phyloP scores from a whole-genome alignment of 441 rosid species.

The Lepidium campestre region DNA sequence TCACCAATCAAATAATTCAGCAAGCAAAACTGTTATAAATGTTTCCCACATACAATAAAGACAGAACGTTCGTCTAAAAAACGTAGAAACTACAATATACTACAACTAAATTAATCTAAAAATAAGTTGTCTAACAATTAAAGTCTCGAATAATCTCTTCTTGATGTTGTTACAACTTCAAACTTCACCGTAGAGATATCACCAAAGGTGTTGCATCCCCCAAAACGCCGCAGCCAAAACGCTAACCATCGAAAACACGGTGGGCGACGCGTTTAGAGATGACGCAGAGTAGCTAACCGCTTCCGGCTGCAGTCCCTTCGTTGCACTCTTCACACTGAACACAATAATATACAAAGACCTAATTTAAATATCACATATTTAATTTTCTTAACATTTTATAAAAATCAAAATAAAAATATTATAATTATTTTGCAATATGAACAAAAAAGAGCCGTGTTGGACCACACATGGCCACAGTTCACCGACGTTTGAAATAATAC shows the following conservation, averaged over 20 bases:
- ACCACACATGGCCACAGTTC: conserved; percentile 18
- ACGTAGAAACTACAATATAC: background rate
- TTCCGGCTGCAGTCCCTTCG: conserved; percentile 17
- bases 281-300: conserved; percentile 26
- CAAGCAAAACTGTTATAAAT: background rate
- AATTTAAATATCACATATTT: background rate
- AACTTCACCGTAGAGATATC: background rate
- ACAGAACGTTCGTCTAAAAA: conserved; percentile 11
- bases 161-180: background rate
- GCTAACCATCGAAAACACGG: background rate
- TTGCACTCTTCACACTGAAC: conserved; percentile 27
- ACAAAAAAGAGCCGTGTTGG: conserved; percentile 25
- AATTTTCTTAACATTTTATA: background rate
- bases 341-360: too few relatives aligned
- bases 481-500: conserved; percentile 18
- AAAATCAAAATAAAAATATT: background rate
- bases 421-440: background rate
- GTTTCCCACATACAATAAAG: background rate
- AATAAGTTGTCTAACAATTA: background rate
- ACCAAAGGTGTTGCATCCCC: conserved; percentile 15
- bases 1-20: background rate
- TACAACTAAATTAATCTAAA: conserved; percentile 3
- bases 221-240: conserved; percentile 4
- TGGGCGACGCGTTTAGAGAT: conserved; percentile 17
- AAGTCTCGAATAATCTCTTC: background rate